Base-by-base conservation (phyloP, 768 basidiomycete genomes). In the Termitomyces sp. region DNA sequence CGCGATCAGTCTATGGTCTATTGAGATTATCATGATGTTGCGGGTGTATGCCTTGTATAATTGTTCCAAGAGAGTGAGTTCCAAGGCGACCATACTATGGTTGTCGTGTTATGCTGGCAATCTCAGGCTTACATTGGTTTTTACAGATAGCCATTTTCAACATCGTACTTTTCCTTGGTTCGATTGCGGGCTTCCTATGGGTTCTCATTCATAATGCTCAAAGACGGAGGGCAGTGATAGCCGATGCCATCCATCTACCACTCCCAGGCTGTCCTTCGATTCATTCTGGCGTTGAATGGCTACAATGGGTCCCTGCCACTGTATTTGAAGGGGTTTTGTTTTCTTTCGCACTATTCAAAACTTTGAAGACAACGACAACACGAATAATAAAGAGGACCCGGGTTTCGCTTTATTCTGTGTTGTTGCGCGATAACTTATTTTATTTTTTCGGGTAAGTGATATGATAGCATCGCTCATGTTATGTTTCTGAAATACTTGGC, bases 1-100 rank as follows among this genome's bases (percentile, higher is more conserved):
- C 9, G 80, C 78, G 2, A 69, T 81, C 33, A 76, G 75, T 38
- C 68, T 83, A 8, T 82, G 81, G 81, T 74, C 78, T 33, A 73
- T 83, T 16, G 79, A 83, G 65, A 78, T 82, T 16, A 69, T 81
- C 59, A 79, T 83, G 78, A 79, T 80, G 65, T 62, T 82, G 20
- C 72, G 80, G 9, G 70, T 82, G 28, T 81, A 81, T 61, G 78
- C 78, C 0, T 60, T 83, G 12, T 83, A 70, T 58, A 65, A 69
- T 32, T 75, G 76, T 49, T 80, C 78, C 2, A 75, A 73, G 62
- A 74, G 68, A 63, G 80, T 79, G 20, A 60, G 71, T 46, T 16
- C 7, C n/a, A 15, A 48, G n/a, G 36, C 33, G 38, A 18, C 48
- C 16, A 44, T 55, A n/a, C 5, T 38, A 4, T 48, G 22, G n/a